phyloP scores from a whole-genome alignment of 768 basidiomycete genomes.

The Mycena epipterygia region DNA sequence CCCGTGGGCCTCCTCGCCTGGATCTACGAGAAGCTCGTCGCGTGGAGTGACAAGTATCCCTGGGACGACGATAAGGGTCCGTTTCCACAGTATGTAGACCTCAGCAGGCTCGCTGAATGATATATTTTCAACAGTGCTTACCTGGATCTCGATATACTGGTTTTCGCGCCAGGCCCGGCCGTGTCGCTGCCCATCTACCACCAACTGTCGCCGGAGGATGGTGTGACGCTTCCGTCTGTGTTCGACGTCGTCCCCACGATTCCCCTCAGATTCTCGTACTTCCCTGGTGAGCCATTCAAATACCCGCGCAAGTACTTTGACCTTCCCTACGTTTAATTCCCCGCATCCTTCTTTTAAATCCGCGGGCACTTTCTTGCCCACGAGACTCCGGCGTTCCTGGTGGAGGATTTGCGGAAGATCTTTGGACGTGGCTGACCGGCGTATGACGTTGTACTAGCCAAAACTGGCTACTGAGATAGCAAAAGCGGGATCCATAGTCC shows the following conservation, averaged over 20 bases:
- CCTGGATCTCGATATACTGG: conserved; percentile 71
- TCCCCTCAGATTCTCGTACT: conserved; percentile 64
- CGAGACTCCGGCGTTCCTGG: no score
- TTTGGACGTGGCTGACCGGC: conserved; percentile 66
- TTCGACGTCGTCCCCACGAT: conserved; percentile 40
- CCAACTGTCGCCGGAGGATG: conserved; percentile 47
- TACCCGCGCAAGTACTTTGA: conserved; percentile 46
- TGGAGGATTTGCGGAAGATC: conserved; percentile 66
- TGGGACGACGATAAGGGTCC: conserved; percentile 62
- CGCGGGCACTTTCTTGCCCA: background rate
- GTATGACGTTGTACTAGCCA: conserved; percentile 60
- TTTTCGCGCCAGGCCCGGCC: conserved; percentile 70
- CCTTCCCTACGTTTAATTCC: background rate
- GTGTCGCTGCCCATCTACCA: conserved; percentile 72
- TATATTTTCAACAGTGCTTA: conserved; percentile 56
- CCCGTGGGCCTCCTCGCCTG: conserved; percentile 57
- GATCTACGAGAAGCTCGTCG: no score
- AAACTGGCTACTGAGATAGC: conserved; percentile 51
- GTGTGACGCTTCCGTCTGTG: background rate
- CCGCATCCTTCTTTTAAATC: background rate
- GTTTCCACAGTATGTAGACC: background rate
- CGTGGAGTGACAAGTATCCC: conserved; percentile 57
- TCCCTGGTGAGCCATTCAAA: conserved; percentile 60
- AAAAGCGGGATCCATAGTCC: no score
- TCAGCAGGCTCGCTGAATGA: background rate